Conservation (phyloP, 805 yeast genomes). For the Citeromyces matritensis region DNA sequence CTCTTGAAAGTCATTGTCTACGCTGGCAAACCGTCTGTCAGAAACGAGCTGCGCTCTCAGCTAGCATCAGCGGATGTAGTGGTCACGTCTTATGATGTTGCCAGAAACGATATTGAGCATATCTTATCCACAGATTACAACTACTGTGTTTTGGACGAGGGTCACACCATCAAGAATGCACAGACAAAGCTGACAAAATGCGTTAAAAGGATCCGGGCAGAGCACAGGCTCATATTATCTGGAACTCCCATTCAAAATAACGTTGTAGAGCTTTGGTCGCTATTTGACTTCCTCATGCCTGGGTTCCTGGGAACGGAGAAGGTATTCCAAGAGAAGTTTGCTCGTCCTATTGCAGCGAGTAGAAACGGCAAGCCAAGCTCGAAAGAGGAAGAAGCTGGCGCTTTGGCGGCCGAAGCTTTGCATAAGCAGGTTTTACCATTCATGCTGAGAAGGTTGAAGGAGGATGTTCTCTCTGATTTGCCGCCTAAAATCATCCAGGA, state of each 20-base stretch:
- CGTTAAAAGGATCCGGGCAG: slow-evolving; percentile 70
- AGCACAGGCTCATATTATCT: slow-evolving; percentile 79
- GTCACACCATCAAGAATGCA: slow-evolving; percentile 92
- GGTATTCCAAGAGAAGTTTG: slow-evolving; percentile 83
- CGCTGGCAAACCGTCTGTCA: slow-evolving; percentile 80
- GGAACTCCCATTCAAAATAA: slow-evolving; percentile 98
- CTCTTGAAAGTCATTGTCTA: slow-evolving; percentile 70
- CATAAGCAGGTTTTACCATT: slow-evolving; percentile 96
- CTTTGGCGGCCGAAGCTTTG: slow-evolving; percentile 85
- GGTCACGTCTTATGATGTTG: slow-evolving; percentile 92
- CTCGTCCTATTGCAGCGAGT: slow-evolving; percentile 95
- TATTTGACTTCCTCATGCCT: slow-evolving; percentile 96
- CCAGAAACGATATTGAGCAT: slow-evolving; percentile 73
- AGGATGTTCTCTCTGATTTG: slow-evolving; percentile 86
- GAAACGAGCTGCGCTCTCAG: slow-evolving; percentile 38
- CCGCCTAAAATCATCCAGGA: slow-evolving; percentile 99
- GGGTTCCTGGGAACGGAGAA: slow-evolving; percentile 95
- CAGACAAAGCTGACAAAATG: slow-evolving; percentile 78
- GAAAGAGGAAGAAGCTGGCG: slow-evolving; percentile 94
- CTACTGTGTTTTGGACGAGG: slow-evolving; percentile 94
- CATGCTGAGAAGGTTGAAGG: slow-evolving; percentile 89
- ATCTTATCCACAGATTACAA: slow-evolving; percentile 56
- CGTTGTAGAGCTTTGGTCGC: slow-evolving; percentile 92
- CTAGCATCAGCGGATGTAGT: slow-evolving; percentile 61
- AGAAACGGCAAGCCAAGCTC: slow-evolving; percentile 78